Percentiles rank a stretch among this genome's conserved stretches.
Conservation (phyloP, 1,139 yeast species). For the Yamadazyma trypodendri region DNA sequence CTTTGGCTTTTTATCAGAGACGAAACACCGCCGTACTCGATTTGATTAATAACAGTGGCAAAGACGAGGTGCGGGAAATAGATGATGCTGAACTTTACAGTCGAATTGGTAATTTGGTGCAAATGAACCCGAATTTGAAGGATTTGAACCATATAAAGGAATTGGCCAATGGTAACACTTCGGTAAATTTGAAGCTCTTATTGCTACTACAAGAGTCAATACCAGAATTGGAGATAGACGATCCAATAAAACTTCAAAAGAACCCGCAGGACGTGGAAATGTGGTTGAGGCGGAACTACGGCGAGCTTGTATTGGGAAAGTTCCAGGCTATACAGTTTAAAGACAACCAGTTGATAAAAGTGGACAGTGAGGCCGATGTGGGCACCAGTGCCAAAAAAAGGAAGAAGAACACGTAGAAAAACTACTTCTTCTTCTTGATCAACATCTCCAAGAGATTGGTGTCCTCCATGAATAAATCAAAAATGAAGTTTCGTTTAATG, state of each 20-base stretch:
- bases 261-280: conserved; percentile 42
- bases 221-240: conserved; percentile 42
- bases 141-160: conserved; percentile 11
- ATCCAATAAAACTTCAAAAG: conserved; percentile 30
- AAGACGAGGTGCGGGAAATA: conserved; percentile 17
- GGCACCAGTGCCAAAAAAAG: conserved; percentile 11
- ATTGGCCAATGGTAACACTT: conserved; percentile 2
- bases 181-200: conserved; percentile 10
- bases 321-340: conserved; percentile 33
- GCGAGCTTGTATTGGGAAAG: conserved; percentile 33
- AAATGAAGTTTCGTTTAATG: conserved; percentile 62
- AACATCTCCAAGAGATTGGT: conserved; percentile 55
- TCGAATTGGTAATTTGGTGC: conserved; percentile 25
- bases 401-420: conserved; percentile 7
- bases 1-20: conserved; percentile 35
- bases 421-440: conserved; percentile 21
- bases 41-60: conserved; percentile 15
- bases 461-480: conserved; percentile 62
- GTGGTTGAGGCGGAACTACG: conserved; percentile 40
- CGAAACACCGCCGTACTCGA: conserved; percentile 40
- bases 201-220: conserved; percentile 27
- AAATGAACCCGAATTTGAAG: conserved; percentile 23
- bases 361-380: conserved; percentile 14
- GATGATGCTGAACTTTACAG: conserved; percentile 14
- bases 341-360: conserved; percentile 14